These are phyloP conservation scores for Cyathus striatus DNA, from an alignment of 768 basidiomycete species.

Conservation along the genomic window DNA sequence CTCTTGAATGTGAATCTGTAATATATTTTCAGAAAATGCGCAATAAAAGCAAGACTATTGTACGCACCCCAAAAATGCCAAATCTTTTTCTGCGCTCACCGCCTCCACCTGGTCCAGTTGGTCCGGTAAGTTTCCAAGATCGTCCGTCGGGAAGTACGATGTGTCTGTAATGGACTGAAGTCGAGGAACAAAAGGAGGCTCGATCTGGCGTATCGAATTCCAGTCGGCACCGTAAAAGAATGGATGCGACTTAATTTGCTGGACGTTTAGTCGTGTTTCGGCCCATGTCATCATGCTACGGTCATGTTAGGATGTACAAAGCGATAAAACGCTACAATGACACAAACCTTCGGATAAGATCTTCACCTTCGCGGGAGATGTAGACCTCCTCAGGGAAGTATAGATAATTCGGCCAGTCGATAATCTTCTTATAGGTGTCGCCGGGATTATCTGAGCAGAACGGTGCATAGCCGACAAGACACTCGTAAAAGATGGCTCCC, in stretches of 20 bases:
- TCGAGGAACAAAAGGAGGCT: conserved; percentile 93
- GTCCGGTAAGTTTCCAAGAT: conserved; percentile 67
- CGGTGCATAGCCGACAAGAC: conserved; percentile 94
- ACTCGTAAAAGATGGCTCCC: conserved; percentile 98
- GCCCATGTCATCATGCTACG: conserved; percentile 82
- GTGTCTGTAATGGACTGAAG: conserved; percentile 91
- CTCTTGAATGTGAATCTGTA: conserved; percentile 83
- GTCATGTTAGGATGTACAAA: not conserved
- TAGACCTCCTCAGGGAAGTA: conserved; percentile 94
- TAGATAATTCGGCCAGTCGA: conserved; percentile 90
- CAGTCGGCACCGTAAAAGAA: conserved; percentile 98
- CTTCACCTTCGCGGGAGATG: conserved; percentile 87
- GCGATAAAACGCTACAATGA: not conserved
- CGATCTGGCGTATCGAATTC: conserved; percentile 85
- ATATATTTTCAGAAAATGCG: conserved; percentile 3
- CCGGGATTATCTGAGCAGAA: conserved; percentile 97
- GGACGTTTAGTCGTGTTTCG: conserved; percentile 67
- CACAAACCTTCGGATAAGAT: conserved; percentile 77
- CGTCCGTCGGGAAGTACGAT: conserved; percentile 95
- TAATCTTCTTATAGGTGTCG: conserved; percentile 98
- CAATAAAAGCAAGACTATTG: not conserved
- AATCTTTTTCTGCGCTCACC: conserved; percentile 60
- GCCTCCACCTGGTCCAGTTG: conserved; percentile 57
- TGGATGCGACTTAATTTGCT: conserved; percentile 87
- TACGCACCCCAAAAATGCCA: conserved; percentile 61